These are phyloP conservation scores for Populus simonii DNA, from an alignment of 345 rosid species.

Conservation along the genomic window DNA sequence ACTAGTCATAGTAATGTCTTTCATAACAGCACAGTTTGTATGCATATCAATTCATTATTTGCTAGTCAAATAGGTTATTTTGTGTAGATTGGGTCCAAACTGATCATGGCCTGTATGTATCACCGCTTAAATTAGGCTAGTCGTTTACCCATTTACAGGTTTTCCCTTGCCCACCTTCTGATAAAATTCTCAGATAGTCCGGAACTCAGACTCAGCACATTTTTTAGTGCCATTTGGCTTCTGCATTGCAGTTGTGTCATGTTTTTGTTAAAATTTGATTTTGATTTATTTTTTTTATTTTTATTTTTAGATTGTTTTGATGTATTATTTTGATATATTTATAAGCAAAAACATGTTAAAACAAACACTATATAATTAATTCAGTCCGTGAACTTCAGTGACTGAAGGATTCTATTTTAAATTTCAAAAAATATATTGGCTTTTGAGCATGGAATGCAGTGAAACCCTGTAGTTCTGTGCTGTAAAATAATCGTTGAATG, in stretches of 20 bases:
- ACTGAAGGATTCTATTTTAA: neutral
- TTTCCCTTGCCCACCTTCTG: neutral
- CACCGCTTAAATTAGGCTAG: slow-evolving; percentile 13
- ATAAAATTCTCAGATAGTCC: neutral
- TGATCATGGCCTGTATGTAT: slow-evolving; percentile 19
- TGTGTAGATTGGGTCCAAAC: slow-evolving; percentile 26
- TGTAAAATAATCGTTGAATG: neutral
- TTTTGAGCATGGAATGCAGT: neutral
- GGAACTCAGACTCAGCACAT: neutral
- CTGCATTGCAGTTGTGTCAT: neutral
- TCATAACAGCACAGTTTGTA: slow-evolving; percentile 12
- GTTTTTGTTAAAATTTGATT: too few species aligned
- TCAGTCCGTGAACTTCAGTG: neutral
- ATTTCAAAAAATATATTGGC: neutral
- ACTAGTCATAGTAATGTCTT: slow-evolving; percentile 13
- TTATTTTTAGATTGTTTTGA: too few species aligned
- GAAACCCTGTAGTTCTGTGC: neutral
- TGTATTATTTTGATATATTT: too few species aligned
- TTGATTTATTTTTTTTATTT: too few species aligned
- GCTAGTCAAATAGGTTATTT: slow-evolving; percentile 9
- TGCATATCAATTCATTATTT: slow-evolving; percentile 25
- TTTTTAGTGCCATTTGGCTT: neutral
- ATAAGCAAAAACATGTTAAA: too few species aligned
- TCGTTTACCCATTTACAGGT: neutral
- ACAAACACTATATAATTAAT: too few species aligned